These are phyloP conservation scores for Myxozyma neglecta DNA, from an alignment of 805 yeast genomes.

Conservation along the genomic window DNA sequence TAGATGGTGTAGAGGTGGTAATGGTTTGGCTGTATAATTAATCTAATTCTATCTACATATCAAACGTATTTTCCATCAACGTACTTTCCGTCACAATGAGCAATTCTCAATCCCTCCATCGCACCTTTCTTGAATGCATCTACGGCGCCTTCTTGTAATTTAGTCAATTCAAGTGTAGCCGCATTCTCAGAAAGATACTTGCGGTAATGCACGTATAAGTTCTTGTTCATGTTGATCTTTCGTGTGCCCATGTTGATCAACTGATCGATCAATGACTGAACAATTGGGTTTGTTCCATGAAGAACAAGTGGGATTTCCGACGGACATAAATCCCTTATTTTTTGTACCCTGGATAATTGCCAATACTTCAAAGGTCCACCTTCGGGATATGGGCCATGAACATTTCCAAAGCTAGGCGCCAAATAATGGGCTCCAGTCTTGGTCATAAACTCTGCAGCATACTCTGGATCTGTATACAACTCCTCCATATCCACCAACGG, in stretches of 20 bases:
- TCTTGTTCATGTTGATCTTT: constrained; percentile 41
- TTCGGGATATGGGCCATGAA: constrained; percentile 43
- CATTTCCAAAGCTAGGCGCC: constrained; percentile 44
- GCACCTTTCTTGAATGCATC: constrained; percentile 36
- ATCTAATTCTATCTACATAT: not conserved
- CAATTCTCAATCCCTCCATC: constrained; percentile 37
- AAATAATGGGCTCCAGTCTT: constrained; percentile 42
- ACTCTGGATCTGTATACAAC: constrained; percentile 40
- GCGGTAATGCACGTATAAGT: constrained; percentile 38
- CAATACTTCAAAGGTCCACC: constrained; percentile 40
- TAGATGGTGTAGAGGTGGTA: constrained; percentile 44
- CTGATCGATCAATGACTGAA: constrained; percentile 9
- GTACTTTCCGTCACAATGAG: constrained; percentile 5
- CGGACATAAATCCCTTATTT: constrained; percentile 2
- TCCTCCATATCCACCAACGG: constrained; percentile 37
- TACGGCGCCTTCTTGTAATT: constrained; percentile 36
- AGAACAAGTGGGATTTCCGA: constrained; percentile 35
- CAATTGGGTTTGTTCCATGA: constrained; percentile 41
- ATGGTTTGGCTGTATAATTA: constrained; percentile 41
- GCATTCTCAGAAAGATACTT: constrained; percentile 36
- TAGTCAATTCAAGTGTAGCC: constrained; percentile 34
- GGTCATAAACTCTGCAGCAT: constrained; percentile 37
- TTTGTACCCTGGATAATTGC: constrained; percentile 25
- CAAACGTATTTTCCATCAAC: not conserved
- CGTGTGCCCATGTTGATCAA: constrained; percentile 38